Percentiles rank a stretch among this genome's conserved stretches.
Conservation (phyloP, 2,329 filamentous ascomycete genomes). For the Stachybotrys chartarum region DNA sequence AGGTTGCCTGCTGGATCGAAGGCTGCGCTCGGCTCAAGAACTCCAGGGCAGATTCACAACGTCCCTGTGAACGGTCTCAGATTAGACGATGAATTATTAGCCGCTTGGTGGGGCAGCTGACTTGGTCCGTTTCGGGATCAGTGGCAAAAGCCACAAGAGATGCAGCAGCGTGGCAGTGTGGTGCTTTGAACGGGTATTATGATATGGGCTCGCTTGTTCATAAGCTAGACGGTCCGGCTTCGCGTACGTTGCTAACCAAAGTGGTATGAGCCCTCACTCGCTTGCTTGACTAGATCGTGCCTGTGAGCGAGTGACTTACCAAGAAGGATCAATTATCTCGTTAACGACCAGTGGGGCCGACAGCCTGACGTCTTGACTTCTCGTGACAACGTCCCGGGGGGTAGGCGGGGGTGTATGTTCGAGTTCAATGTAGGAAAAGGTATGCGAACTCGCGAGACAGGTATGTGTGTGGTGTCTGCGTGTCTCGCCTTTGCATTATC, state of each 20-base stretch:
- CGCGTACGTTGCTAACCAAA: too few species aligned
- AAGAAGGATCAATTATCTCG: too few species aligned
- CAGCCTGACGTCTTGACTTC: background rate
- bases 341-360: background rate
- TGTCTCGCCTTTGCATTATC: background rate
- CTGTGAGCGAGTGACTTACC: too few species aligned
- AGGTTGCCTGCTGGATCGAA: background rate
- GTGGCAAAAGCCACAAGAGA: slow-evolving; percentile 20
- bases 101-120: slow-evolving; percentile 24
- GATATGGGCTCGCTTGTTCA: background rate
- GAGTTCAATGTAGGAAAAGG: background rate
- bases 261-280: background rate
- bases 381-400: background rate
- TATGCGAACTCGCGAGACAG: background rate
- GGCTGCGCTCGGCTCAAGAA: slow-evolving; percentile 2
- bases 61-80: background rate
- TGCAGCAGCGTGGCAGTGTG: slow-evolving; percentile 2
- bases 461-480: background rate
- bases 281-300: background rate
- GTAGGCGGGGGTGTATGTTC: background rate
- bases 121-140: slow-evolving; percentile 11
- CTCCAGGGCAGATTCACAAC: background rate
- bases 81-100: slow-evolving; percentile 2
- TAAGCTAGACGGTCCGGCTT: background rate
- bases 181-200: background rate